Evolutionary conservation across 768 basidiomycete species (phyloP), one percentile per base, ranked within the genome.

Genomic region (Boletus reticuloceps): DNA sequence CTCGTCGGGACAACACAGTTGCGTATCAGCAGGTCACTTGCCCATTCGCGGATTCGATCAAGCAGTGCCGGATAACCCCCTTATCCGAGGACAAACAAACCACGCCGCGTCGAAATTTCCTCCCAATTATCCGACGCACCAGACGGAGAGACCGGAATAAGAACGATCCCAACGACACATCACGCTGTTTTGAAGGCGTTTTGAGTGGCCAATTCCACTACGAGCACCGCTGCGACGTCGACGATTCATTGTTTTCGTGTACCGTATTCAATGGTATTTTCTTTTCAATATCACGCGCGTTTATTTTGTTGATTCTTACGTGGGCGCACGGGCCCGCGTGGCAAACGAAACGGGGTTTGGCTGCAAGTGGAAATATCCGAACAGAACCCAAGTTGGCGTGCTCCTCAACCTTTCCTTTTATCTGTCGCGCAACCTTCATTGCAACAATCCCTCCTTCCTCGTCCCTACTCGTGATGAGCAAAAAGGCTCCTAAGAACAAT

Each of bases 401-500:
- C 62, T 73, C 71, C 70, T 73, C 71, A 71, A 70, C 71, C 70
- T 70, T 64, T 66, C 68, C 72, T 71, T 71, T 70, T 70, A 73
- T 71, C 70, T 64, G 67, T 71, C 59, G 67, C 68, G 68, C 71
- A 57, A 60, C 63, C 29, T 58, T 61, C 57, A 52, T 48, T 60
- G 10, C 58, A 63, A 64, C 58, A 43, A 50, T 60, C 42, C 55
- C 55, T 6, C 38, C n/a, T 39, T 48, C 59, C 43, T 61, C 53
- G 47, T 50, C 57, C 34, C 53, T 51, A 32, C 42, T 53, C 56
- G 62, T 51, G 61, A 78, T 78, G 75, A 77, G 71, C 75, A 85
- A 83, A 78, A 86, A 85, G 75, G 69, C 70, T 47, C 59, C 72
- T 44, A 75, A 76, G 67, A 68, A 72, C 41, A 66, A 61, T 37